A percentile compares a stretch with the other conserved stretches of the same genome.
Conservation (phyloP, 768 basidiomycete species). For the Agaricus blazei region DNA sequence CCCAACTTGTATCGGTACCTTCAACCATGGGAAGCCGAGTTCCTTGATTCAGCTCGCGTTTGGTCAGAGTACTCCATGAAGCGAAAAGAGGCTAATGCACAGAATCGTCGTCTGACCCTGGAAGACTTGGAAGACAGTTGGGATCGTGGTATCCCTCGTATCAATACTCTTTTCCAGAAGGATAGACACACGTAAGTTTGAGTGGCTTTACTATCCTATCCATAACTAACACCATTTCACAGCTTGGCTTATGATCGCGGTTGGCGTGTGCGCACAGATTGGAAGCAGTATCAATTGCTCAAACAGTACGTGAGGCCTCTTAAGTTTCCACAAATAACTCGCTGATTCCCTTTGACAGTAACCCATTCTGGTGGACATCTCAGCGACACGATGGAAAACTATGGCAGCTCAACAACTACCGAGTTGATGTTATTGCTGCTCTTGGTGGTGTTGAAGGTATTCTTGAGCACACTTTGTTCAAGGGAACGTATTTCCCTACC, state of each 20-base stretch:
- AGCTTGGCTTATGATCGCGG: conserved; percentile 97
- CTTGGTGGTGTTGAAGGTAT: conserved; percentile 96
- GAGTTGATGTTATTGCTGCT: conserved; percentile 98
- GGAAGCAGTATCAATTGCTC: conserved; percentile 94
- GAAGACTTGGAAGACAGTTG: conserved; percentile 98
- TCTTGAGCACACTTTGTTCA: conserved; percentile 94
- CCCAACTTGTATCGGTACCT: conserved; percentile 97
- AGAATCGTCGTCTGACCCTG: conserved; percentile 92
- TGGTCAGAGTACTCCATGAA: conserved; percentile 99
- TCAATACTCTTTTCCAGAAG: conserved; percentile 99
- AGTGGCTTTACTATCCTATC: background rate
- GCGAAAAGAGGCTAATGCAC: conserved; percentile 98
- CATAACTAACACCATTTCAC: conserved; percentile 11
- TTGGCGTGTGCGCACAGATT: conserved; percentile 96
- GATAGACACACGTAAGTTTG: conserved; percentile 80
- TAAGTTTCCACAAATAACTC: conserved; percentile 1
- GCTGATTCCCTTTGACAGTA: conserved; percentile 38
- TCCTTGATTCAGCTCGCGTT: conserved; percentile 95
- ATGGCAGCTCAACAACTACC: conserved; percentile 97
- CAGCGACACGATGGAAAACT: conserved; percentile 95
- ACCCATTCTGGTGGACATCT: conserved; percentile 99
- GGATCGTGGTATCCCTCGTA: conserved; percentile 98
- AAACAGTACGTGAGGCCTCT: conserved; percentile 59
- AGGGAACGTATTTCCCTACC: conserved; percentile 96
- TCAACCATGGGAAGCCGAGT: conserved; percentile 97